These are phyloP conservation scores for Lolium perenne DNA, from an alignment of 176 grass and related monocot genomes.

Conservation along the genomic window DNA sequence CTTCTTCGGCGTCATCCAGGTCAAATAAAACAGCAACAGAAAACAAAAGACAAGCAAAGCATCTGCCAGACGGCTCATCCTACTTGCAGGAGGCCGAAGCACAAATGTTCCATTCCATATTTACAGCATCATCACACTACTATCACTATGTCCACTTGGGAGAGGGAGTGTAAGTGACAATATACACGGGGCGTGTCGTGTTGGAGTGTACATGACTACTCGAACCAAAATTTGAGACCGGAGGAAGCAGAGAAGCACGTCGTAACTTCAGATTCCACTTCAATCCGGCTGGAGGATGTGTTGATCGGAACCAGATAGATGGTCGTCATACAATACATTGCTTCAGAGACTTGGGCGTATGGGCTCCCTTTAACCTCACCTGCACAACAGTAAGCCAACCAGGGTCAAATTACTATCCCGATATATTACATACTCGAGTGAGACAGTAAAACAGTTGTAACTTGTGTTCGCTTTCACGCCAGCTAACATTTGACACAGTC, in stretches of 20 bases:
- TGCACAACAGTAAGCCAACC: neutral
- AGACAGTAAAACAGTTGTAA: neutral
- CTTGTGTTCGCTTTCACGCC: neutral
- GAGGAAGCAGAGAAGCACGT: neutral
- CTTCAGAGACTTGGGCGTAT: constrained; percentile 59
- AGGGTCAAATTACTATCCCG: neutral
- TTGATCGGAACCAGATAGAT: neutral
- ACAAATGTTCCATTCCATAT: constrained; percentile 39
- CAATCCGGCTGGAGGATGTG: neutral
- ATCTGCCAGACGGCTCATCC: constrained; percentile 57
- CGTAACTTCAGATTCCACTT: constrained; percentile 15
- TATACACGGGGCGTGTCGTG: neutral
- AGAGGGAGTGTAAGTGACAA: neutral
- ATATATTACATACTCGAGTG: neutral
- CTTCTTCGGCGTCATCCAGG: neutral
- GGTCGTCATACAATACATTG: constrained; percentile 49
- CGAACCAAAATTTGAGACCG: constrained; percentile 49
- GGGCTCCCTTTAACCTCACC: constrained; percentile 57
- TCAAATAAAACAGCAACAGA: neutral
- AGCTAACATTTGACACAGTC: constrained; percentile 43
- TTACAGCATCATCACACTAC: constrained; percentile 29
- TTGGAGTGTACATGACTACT: constrained; percentile 35
- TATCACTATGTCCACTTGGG: constrained; percentile 5
- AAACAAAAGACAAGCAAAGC: neutral
- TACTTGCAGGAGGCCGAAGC: constrained; percentile 59